Conservation (phyloP, 2,329 filamentous ascomycete genomes). For the Macroventuria anomochaeta region DNA sequence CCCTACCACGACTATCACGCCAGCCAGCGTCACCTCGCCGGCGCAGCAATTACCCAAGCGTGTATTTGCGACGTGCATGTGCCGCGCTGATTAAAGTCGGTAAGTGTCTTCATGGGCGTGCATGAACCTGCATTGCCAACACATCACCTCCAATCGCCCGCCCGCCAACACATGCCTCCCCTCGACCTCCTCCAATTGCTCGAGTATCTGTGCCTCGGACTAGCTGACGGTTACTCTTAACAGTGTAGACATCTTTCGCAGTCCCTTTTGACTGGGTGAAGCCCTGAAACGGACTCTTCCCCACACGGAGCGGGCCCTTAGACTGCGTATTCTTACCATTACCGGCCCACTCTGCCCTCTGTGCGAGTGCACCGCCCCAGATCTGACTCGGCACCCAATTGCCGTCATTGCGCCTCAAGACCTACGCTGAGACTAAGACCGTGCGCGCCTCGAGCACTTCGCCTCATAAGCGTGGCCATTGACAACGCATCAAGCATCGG, state of each 20-base stretch:
- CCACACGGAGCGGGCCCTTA: slow-evolving; percentile 48
- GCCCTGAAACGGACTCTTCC: slow-evolving; percentile 41
- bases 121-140: slow-evolving; percentile 53
- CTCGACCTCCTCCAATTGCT: slow-evolving; percentile 48
- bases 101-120: slow-evolving; percentile 45
- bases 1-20: slow-evolving; percentile 6
- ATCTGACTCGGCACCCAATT: slow-evolving; percentile 33
- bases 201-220: slow-evolving; percentile 36
- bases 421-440: slow-evolving; percentile 39
- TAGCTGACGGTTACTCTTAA: slow-evolving; percentile 46
- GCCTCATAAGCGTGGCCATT: slow-evolving; percentile 52
- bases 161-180: slow-evolving; percentile 48
- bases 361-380: slow-evolving; percentile 44
- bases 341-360: slow-evolving; percentile 23
- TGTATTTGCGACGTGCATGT: slow-evolving; percentile 44
- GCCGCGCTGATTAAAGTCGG: slow-evolving; percentile 45
- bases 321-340: slow-evolving; percentile 32
- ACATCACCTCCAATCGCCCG: slow-evolving; percentile 52
- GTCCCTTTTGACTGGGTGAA: slow-evolving; percentile 43
- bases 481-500: slow-evolving; percentile 53
- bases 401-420: slow-evolving; percentile 39
- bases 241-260: slow-evolving; percentile 40
- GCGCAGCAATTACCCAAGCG: slow-evolving; percentile 31
- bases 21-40: slow-evolving; percentile 33
- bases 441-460: slow-evolving; percentile 40